A percentile compares a stretch with the other conserved stretches of the same genome.
These are phyloP conservation scores for Boletus albobrunnescens DNA, from an alignment of 1,284 basidiomycete species.

Conservation along the genomic window DNA sequence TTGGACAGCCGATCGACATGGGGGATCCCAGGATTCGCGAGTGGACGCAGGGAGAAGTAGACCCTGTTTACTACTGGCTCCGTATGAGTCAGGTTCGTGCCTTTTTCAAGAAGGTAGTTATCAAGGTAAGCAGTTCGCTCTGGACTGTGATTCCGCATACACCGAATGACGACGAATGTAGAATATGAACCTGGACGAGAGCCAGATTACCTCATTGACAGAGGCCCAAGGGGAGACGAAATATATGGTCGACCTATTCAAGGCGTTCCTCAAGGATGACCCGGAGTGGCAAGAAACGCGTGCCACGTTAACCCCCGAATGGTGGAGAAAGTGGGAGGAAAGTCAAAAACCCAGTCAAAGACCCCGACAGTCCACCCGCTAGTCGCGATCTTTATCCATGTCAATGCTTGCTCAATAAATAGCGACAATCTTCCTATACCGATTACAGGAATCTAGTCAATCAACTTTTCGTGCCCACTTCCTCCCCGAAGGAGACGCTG, in stretches of 20 bases:
- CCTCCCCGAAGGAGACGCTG: slow-evolving; percentile 44
- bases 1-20: slow-evolving; percentile 28
- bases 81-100: slow-evolving; percentile 19
- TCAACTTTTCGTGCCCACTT: slow-evolving; percentile 73
- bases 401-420: slow-evolving; percentile 12
- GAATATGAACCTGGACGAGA: slow-evolving; percentile 21
- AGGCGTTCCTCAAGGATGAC: slow-evolving; percentile 29
- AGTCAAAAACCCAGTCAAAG: slow-evolving; percentile 22
- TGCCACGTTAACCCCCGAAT: slow-evolving; percentile 20
- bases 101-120: slow-evolving; percentile 19
- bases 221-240: slow-evolving; percentile 16
- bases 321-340: slow-evolving; percentile 32
- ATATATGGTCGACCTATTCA: slow-evolving; percentile 18
- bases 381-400: neutral
- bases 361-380: slow-evolving; percentile 8
- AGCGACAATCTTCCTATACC: slow-evolving; percentile 11
- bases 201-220: slow-evolving; percentile 11
- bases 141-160: neutral
- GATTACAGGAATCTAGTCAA: slow-evolving; percentile 31
- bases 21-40: slow-evolving; percentile 38
- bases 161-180: slow-evolving; percentile 10
- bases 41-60: slow-evolving; percentile 33
- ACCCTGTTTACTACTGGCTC: slow-evolving; percentile 26
- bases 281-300: slow-evolving; percentile 27
- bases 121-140: slow-evolving; percentile 21